Percentiles rank a stretch among this genome's conserved stretches.
These are phyloP conservation scores for Tulasnella sp. DNA, from an alignment of 768 basidiomycete species.

Conservation along the genomic window DNA sequence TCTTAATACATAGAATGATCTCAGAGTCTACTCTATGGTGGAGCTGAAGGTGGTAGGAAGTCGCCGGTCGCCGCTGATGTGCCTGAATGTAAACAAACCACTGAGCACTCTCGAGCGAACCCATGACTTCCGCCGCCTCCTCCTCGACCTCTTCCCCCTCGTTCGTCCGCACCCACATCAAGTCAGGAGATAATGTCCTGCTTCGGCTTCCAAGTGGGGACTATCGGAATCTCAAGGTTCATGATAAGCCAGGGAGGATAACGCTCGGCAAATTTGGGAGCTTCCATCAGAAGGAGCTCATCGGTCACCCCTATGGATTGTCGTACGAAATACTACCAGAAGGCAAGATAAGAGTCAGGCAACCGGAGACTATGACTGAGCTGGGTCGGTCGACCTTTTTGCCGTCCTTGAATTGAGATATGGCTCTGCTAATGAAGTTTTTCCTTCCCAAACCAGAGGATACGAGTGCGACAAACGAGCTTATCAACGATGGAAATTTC, in stretches of 20 bases:
- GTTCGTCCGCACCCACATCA: slow-evolving; percentile 16
- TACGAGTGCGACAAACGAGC: slow-evolving; percentile 93
- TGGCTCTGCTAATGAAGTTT: slow-evolving; percentile 10
- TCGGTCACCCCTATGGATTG: slow-evolving; percentile 80
- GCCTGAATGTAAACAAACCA: slow-evolving; percentile 1
- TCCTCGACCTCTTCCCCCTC: background rate
- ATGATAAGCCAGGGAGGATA: slow-evolving; percentile 61
- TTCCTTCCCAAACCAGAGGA: slow-evolving; percentile 59
- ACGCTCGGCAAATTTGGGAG: slow-evolving; percentile 81
- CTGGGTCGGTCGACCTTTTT: slow-evolving; percentile 53
- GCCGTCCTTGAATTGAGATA: background rate
- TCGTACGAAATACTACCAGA: slow-evolving; percentile 74
- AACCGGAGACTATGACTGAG: slow-evolving; percentile 66
- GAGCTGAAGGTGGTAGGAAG: background rate
- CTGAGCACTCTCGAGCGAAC: background rate
- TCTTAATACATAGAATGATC: no score
- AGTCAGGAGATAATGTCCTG: slow-evolving; percentile 56
- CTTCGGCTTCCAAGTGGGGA: slow-evolving; percentile 76
- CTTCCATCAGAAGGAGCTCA: slow-evolving; percentile 71
- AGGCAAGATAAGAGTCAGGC: slow-evolving; percentile 60
- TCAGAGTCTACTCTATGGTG: no score
- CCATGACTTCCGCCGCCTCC: background rate
- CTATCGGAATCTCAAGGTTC: slow-evolving; percentile 67
- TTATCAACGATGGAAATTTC: slow-evolving; percentile 71
- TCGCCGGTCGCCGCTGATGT: background rate